Conservation (phyloP, 805 yeast species). For the Candida easanensis region DNA sequence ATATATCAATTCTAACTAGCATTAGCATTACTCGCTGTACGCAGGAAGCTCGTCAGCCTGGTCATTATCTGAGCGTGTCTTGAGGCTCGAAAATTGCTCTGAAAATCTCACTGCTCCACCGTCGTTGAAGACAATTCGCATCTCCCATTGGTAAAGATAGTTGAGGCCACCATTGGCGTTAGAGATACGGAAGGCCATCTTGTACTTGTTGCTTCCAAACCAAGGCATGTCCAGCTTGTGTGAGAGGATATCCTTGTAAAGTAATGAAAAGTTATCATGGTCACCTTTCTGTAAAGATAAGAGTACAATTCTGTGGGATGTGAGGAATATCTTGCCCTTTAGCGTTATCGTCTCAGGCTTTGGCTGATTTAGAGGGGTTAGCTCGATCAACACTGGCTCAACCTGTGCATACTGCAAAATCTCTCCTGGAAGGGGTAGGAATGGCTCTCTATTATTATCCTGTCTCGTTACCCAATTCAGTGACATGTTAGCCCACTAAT, state of each 20-base stretch:
- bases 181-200: conserved; percentile 37
- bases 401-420: conserved; percentile 16
- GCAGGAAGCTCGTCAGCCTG: conserved; percentile 44
- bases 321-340: conserved; percentile 39
- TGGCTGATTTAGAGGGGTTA: conserved; percentile 21
- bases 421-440: conserved; percentile 28
- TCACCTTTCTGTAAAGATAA: conserved; percentile 15
- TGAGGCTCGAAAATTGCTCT: conserved; percentile 31
- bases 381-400: conserved; percentile 13
- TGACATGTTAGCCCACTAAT: conserved; percentile 27
- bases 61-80: conserved; percentile 39
- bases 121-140: conserved; percentile 39
- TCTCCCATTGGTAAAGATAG: conserved; percentile 36
- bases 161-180: conserved; percentile 34
- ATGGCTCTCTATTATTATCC: conserved; percentile 16
- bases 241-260: conserved; percentile 29
- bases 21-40: conserved; percentile 28
- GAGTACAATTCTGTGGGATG: conserved; percentile 40
- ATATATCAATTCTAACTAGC: background rate
- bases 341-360: conserved; percentile 22
- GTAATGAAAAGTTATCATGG: conserved; percentile 38
- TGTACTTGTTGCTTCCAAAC: conserved; percentile 54
- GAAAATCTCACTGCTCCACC: conserved; percentile 47
- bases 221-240: conserved; percentile 46
- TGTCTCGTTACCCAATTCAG: conserved; percentile 30